Base-by-base conservation (phyloP, 108 stramenopile species). In the Bacterosira constricta region DNA sequence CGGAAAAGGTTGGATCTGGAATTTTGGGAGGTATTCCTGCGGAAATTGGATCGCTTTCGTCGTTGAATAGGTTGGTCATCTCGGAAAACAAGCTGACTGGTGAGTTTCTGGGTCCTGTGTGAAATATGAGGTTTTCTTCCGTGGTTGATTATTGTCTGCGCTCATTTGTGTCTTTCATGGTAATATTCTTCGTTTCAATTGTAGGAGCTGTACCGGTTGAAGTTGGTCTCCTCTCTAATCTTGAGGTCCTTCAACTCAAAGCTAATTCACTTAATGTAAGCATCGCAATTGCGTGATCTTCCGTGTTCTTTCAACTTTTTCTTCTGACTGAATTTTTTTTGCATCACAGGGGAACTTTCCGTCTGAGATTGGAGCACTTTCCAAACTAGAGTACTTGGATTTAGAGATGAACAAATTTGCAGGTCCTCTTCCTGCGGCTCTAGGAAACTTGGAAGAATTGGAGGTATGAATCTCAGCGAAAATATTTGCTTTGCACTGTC, bases 401-500 rank as follows among this genome's bases (percentile, higher is more conserved):
- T 11, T 60, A 12, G 59, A 60, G 41, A 49, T 49, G 59, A 60
- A 60, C 11, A 47, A 47, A 23, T 47, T 60, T 26, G 41, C 45
- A 38, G 87, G 80, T n/a, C 37, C 55, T n/a, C 67, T 88, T n/a
- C 84, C 82, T 25, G 29, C 58, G 9, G 71, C 77, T 42, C 58
- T 87, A 18, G 82, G 79, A 20, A 53, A 61, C 17, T 60, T 81
- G 79, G 41, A 5, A 10, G 49, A 61, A 3, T 37, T 87, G n/a
- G 10, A 50, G 29, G 63, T 67, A 36, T 23, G 27, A 56, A 63
- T 46, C 26, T 85, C 13, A 32, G 23, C 20, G 41, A 52, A 11
- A 81, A 80, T 47, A 51, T 52, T 42, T 42, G 15, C 9, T 42
- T 11, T 42, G 41, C n/a, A n/a, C n/a, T 7, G 6, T 9, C 41